These are phyloP conservation scores for Coemansia interrupta DNA, from an alignment of 192 early-diverging fungal genomes.

Conservation along the genomic window DNA sequence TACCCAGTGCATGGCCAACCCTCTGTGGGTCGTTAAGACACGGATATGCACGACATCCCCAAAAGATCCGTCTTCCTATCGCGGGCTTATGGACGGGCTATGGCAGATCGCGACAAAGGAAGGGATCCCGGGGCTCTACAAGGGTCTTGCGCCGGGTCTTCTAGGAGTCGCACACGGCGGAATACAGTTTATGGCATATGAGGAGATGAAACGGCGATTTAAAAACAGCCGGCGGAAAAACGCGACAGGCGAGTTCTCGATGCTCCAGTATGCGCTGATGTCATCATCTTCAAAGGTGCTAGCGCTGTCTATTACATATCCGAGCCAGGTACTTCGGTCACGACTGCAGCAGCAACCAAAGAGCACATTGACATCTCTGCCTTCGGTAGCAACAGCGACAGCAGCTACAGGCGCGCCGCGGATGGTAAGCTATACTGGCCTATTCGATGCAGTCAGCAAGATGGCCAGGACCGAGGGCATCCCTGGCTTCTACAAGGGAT, in stretches of 20 bases:
- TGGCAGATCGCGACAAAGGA: slow-evolving; percentile 59
- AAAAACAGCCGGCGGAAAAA: slow-evolving; percentile 14
- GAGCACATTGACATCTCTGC: slow-evolving; percentile 7
- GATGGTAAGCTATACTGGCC: slow-evolving; percentile 62
- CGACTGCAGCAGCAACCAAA: slow-evolving; percentile 68
- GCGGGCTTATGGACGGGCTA: slow-evolving; percentile 64
- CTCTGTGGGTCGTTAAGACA: slow-evolving; percentile 82
- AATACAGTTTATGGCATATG: slow-evolving; percentile 97
- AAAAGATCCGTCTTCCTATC: slow-evolving; percentile 59
- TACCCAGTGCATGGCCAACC: slow-evolving; percentile 72
- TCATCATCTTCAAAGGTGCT: slow-evolving; percentile 82
- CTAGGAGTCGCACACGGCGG: slow-evolving; percentile 95
- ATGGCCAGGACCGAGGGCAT: slow-evolving; percentile 74
- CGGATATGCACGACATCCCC: slow-evolving; percentile 72
- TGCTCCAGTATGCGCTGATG: slow-evolving; percentile 76
- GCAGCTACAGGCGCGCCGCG: slow-evolving; percentile 39
- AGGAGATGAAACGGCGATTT: slow-evolving; percentile 85
- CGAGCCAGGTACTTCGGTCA: slow-evolving; percentile 85
- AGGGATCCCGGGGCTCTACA: slow-evolving; percentile 71
- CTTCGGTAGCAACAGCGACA: slow-evolving; percentile 22
- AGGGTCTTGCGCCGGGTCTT: slow-evolving; percentile 80
- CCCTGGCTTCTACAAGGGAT: slow-evolving; percentile 86
- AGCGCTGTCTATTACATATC: slow-evolving; percentile 86
- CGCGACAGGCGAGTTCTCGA: slow-evolving; percentile 27
- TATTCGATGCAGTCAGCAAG: slow-evolving; percentile 66